These are phyloP conservation scores for Cyclospora cayetanensis DNA, from an alignment of 169 alveolate genomes.

Conservation along the genomic window DNA sequence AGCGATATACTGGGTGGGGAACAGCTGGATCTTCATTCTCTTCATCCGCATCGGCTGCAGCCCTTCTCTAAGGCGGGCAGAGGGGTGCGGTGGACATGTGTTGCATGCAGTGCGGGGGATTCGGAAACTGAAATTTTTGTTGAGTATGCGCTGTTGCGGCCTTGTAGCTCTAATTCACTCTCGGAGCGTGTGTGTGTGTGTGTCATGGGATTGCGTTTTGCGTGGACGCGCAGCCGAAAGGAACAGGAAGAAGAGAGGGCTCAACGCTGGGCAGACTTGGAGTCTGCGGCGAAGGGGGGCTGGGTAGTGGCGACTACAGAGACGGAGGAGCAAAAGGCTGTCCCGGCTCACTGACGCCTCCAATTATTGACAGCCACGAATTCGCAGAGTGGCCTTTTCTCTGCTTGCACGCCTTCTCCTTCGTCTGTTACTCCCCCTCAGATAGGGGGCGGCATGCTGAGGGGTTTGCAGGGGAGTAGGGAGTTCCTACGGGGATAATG, in stretches of 20 bases:
- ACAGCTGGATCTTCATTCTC: neutral
- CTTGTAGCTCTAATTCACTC: neutral
- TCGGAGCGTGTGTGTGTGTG: neutral
- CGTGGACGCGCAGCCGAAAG: conserved; percentile 32
- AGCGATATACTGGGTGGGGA: neutral
- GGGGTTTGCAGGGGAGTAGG: no score
- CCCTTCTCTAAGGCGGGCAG: neutral
- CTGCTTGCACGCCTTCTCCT: no score
- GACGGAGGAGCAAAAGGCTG: conserved; percentile 18
- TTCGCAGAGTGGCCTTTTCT: no score
- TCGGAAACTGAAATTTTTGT: no score
- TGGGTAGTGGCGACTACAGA: conserved; percentile 11
- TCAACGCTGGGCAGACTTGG: conserved; percentile 53
- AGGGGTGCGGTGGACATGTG: neutral
- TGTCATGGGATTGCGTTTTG: neutral
- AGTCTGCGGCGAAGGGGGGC: conserved; percentile 11
- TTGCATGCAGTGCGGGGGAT: no score
- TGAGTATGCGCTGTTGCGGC: neutral
- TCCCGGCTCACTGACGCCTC: conserved; percentile 25
- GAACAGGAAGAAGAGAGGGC: conserved; percentile 63
- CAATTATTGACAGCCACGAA: no score
- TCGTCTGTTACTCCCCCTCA: no score
- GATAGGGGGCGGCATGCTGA: no score
- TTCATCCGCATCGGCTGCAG: neutral
- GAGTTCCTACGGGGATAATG: no score